Conservation (phyloP, 495 filamentous ascomycete genomes). For the Penicillium argentinense region DNA sequence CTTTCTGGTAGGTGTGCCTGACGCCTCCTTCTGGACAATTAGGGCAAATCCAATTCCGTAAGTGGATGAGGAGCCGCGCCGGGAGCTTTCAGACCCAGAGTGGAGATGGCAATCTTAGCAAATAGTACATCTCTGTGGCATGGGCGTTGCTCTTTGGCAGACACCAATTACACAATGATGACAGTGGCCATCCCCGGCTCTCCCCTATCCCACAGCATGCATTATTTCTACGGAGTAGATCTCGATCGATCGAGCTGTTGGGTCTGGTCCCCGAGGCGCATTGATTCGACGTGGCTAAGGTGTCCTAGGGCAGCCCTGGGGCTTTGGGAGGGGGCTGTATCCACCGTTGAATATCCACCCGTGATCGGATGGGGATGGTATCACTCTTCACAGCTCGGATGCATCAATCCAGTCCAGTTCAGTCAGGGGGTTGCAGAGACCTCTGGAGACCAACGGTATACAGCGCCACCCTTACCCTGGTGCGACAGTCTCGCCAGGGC, state of each 20-base stretch:
- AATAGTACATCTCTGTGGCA: slow-evolving; percentile 13
- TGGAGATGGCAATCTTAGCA: slow-evolving; percentile 17
- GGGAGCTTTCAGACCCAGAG: slow-evolving; percentile 20
- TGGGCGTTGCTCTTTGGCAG: slow-evolving; percentile 5
- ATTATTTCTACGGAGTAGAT: slow-evolving; percentile 10
- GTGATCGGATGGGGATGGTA: slow-evolving; percentile 8
- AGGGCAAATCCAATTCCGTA: slow-evolving; percentile 15
- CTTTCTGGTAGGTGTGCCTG: slow-evolving; percentile 24
- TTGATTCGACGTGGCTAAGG: slow-evolving; percentile 15
- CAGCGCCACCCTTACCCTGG: slow-evolving; percentile 16
- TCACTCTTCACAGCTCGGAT: slow-evolving; percentile 17
- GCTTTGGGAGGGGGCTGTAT: slow-evolving; percentile 4
- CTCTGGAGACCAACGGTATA: not conserved
- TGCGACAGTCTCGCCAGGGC: slow-evolving; percentile 7
- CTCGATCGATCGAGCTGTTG: slow-evolving; percentile 23
- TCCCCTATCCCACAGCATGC: slow-evolving; percentile 5
- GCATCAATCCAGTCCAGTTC: no score
- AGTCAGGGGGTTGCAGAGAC: slow-evolving; percentile 1
- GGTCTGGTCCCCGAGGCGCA: slow-evolving; percentile 8
- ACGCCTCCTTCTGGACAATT: slow-evolving; percentile 17
- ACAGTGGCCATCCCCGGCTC: slow-evolving; percentile 8
- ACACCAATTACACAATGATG: slow-evolving; percentile 8
- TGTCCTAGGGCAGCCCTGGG: slow-evolving; percentile 11
- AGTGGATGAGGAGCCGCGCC: slow-evolving; percentile 32
- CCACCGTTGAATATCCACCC: slow-evolving; percentile 6